A percentile compares a stretch with the other conserved stretches of the same genome.
phyloP scores from a whole-genome alignment of 163 green algal species.

The Prototheca wickerhamii region DNA sequence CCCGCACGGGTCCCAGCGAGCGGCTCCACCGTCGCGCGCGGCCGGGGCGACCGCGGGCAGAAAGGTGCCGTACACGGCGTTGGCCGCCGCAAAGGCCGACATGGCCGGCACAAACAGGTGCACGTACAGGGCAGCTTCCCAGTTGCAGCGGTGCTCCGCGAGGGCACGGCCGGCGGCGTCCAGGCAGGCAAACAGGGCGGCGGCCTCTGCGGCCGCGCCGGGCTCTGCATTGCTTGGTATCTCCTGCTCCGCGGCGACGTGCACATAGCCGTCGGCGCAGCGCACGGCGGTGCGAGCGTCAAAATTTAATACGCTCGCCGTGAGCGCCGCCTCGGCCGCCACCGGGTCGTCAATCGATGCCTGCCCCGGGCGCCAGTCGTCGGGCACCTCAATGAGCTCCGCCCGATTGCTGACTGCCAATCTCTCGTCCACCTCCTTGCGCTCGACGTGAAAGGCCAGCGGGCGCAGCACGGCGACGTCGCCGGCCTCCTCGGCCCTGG shows the following conservation, averaged over 20 bases:
- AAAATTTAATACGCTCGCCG: no score
- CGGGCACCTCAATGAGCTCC: constrained; percentile 19
- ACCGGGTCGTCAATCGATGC: neutral
- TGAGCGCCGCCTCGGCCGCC: neutral
- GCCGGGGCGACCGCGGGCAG: constrained; percentile 69
- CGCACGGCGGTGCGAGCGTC: neutral
- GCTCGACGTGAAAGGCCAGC: constrained; percentile 61
- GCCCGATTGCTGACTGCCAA: neutral
- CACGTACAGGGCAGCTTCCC: constrained; percentile 62
- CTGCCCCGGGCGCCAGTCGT: constrained; percentile 5
- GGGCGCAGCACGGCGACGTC: constrained; percentile 57
- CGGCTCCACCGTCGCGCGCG: constrained; percentile 75
- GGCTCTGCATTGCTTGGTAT: no score
- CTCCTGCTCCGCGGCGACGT: neutral
- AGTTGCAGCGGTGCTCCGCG: constrained; percentile 19
- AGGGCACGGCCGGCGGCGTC: neutral
- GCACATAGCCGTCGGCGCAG: neutral
- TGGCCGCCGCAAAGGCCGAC: constrained; percentile 76
- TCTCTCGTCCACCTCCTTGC: no score
- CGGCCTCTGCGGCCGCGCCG: neutral
- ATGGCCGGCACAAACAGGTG: constrained; percentile 85
- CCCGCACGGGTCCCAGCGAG: constrained; percentile 11
- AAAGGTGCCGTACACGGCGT: constrained; percentile 68
- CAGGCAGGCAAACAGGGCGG: neutral
- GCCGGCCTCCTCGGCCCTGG: constrained; percentile 36